Conservation (phyloP, 805 yeast species). For the Nakazawaea wyomingensis region DNA sequence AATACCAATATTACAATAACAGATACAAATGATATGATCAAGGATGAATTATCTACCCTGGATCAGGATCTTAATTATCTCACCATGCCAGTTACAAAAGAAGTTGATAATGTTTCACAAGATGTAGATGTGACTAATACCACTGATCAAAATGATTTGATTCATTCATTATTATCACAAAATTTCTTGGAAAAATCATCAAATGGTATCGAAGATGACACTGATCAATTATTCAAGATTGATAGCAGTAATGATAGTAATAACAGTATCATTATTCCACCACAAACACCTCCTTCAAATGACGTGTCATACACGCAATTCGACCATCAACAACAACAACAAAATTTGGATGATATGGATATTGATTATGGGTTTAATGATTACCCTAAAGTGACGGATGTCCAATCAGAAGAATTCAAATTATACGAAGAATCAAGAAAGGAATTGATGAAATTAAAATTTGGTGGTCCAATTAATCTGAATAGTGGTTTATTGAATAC, state of each 20-base stretch:
- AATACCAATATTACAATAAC: too few relatives aligned
- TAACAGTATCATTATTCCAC: slow-evolving; percentile 10
- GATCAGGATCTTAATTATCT: too few relatives aligned
- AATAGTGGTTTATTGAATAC: neutral
- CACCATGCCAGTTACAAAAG: too few relatives aligned
- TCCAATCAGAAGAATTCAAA: slow-evolving; percentile 19
- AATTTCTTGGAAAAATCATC: slow-evolving; percentile 6
- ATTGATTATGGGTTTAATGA: neutral
- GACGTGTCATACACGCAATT: neutral
- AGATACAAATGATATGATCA: slow-evolving; percentile 14
- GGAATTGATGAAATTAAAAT: slow-evolving; percentile 46
- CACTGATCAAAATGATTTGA: slow-evolving; percentile 1
- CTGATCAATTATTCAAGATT: slow-evolving; percentile 6
- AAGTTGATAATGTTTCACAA: neutral
- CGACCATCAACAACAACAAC: neutral
- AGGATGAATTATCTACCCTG: slow-evolving; percentile 16
- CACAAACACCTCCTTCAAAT: slow-evolving; percentile 10
- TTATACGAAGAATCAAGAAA: slow-evolving; percentile 40
- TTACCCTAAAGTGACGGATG: slow-evolving; percentile 1
- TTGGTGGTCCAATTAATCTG: slow-evolving; percentile 33
- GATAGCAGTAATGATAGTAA: slow-evolving; percentile 13
- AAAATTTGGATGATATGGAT: slow-evolving; percentile 2
- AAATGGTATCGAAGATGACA: slow-evolving; percentile 1
- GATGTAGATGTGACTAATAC: neutral
- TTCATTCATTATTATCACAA: slow-evolving; percentile 5